Percentiles rank a stretch among this genome's conserved stretches.
Evolutionary conservation across 805 yeast genomes (phyloP).

Genomic region (Lipomyces spencermartinsiae): DNA sequence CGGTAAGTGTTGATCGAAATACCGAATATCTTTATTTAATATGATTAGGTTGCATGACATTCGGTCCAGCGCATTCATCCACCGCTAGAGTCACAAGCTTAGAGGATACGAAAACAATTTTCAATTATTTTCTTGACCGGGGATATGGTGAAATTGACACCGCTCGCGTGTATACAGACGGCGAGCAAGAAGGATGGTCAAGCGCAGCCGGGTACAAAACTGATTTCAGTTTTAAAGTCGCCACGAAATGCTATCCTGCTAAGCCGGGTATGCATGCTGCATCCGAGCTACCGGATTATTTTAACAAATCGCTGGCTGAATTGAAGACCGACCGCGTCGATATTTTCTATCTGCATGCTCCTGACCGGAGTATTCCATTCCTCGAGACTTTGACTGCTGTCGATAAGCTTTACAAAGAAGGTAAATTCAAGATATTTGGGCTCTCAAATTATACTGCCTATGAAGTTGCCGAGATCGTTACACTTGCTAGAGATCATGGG

Average conservation of each 20-base stretch:
- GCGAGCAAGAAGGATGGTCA: constrained; percentile 37
- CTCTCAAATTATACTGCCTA: constrained; percentile 40
- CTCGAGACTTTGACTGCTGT: constrained; percentile 41
- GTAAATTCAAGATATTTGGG: constrained; percentile 42
- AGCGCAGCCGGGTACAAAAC: constrained; percentile 25
- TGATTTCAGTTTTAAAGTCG: constrained; percentile 28
- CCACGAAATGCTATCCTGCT: constrained; percentile 39
- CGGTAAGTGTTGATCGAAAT: constrained; percentile 7
- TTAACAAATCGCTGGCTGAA: constrained; percentile 33
- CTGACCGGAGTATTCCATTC: constrained; percentile 40
- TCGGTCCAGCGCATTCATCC: constrained; percentile 20
- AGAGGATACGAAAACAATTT: constrained; percentile 14
- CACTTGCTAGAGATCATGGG: constrained; percentile 34
- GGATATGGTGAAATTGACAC: constrained; percentile 42
- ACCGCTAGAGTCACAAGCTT: constrained; percentile 15
- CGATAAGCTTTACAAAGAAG: constrained; percentile 38
- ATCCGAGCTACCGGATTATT: constrained; percentile 32
- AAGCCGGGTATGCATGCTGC: constrained; percentile 28
- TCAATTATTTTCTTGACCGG: constrained; percentile 29
- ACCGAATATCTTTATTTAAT: background rate
- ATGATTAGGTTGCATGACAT: constrained; percentile 20
- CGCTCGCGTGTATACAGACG: constrained; percentile 39
- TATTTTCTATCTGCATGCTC: constrained; percentile 41
- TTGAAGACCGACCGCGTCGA: constrained; percentile 39
- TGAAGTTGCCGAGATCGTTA: constrained; percentile 39